Base-by-base conservation (phyloP, 2,329 filamentous ascomycete genomes). In the Sporothrix phasma region DNA sequence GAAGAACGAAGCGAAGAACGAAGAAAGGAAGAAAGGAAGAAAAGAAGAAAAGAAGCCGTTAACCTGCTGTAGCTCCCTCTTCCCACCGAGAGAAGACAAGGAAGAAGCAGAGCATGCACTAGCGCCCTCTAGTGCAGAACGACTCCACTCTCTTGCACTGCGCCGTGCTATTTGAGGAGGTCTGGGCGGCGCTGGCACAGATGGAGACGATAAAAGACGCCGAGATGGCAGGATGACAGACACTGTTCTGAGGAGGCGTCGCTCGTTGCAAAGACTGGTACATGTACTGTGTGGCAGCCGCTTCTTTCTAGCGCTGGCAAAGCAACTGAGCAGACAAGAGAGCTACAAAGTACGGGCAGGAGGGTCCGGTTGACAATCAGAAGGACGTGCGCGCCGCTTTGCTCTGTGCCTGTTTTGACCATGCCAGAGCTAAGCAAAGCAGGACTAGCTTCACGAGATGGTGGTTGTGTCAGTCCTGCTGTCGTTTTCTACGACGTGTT, bases 61-160 rank as follows among this genome's bases (percentile, higher is more conserved):
- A 17, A 58, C 53, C 34, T 58, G n/a, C 53, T 26, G 10, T 13
- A 41, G 39, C 54, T 58, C 29, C 22, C 34, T 29, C 54, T 43
- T 58, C 8, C 13, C n/a, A n/a, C 24, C 10, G 29, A 19, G 39
- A 46, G 29, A 41, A 39, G 26, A 60, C 39, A 47, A 22, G 34
- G 29, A 53, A 43, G 31, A 10, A 49, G 13, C n/a, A 39, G 58
- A 47, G 19, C n/a, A 53, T 46, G 29, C 26, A 39, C 39, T 63
- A 63, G 51, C 49, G 56, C 31, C 34, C 19, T 17, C 13, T 64
- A 56, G 63, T 58, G 59, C 49, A 56, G 47, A 26, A 46, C 60
- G 49, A 41, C 63, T 61, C 63, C 63, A 65, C 63, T 19, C 15
- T 19, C 46, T 41, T 24, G 39, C 63, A 56, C 26, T 43, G 49